Evolutionary conservation across 768 basidiomycete genomes (phyloP).

Genomic region (Amanita rimosa): DNA sequence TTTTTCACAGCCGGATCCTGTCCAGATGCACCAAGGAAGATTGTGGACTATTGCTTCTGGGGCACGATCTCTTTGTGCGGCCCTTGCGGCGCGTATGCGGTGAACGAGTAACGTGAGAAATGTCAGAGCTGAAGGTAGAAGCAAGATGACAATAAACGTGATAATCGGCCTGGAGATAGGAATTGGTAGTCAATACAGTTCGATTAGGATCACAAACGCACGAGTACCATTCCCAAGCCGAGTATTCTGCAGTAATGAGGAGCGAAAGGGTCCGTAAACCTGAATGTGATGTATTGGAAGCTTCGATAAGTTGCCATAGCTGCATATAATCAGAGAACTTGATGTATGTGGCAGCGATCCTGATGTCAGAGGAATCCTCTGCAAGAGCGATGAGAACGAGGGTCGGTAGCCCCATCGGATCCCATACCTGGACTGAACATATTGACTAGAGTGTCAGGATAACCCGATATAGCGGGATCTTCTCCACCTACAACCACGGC

Average conservation of each 20-base stretch:
- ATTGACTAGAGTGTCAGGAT: constrained; percentile 70
- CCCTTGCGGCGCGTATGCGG: constrained; percentile 73
- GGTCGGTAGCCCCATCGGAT: constrained; percentile 1
- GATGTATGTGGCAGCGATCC: constrained; percentile 82
- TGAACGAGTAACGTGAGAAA: constrained; percentile 85
- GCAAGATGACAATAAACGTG: constrained; percentile 77
- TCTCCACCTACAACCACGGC: constrained; percentile 91
- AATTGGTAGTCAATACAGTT: constrained; percentile 2
- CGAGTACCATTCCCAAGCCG: constrained; percentile 92
- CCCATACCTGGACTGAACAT: constrained; percentile 84
- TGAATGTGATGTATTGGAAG: constrained; percentile 72
- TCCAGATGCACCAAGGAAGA: constrained; percentile 80
- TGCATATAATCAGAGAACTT: constrained; percentile 70
- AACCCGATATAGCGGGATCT: constrained; percentile 49
- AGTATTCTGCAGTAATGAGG: constrained; percentile 67
- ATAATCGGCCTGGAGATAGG: constrained; percentile 53
- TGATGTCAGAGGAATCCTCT: constrained; percentile 83
- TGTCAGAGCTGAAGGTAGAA: constrained; percentile 84
- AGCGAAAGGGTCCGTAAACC: constrained; percentile 68
- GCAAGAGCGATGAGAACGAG: constrained; percentile 8
- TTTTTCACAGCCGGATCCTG: constrained; percentile 72
- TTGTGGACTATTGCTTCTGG: constrained; percentile 70
- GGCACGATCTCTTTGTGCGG: constrained; percentile 75
- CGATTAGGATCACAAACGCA: constrained; percentile 24
- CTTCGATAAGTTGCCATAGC: constrained; percentile 55